A percentile compares a stretch with the other conserved stretches of the same genome.
Evolutionary conservation across 1,139 yeast species (phyloP).

Genomic region (Entelexis sorbosivorans): DNA sequence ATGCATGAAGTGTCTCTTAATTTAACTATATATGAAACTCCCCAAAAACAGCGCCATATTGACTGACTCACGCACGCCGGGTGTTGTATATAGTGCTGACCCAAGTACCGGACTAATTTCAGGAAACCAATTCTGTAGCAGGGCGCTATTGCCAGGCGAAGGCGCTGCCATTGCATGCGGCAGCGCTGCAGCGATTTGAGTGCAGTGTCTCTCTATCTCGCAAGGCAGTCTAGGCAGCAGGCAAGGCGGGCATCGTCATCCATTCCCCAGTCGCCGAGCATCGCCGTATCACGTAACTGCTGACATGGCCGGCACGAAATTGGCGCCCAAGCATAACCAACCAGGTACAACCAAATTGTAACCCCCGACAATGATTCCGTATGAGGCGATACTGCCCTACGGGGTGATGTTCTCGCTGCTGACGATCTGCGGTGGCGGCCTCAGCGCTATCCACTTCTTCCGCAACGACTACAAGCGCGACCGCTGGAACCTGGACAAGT

Average conservation of each 20-base stretch:
- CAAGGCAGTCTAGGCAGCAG: no score
- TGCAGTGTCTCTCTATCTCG: no score
- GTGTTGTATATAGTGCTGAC: no score
- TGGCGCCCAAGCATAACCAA: neutral
- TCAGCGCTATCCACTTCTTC: constrained; percentile 39
- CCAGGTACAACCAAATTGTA: neutral
- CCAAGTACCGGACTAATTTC: no score
- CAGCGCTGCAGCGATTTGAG: no score
- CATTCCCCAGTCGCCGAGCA: no score
- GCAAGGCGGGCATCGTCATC: no score
- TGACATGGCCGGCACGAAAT: neutral
- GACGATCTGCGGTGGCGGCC: constrained; percentile 43
- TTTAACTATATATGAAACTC: constrained; percentile 15
- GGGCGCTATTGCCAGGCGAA: no score
- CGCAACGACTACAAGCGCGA: constrained; percentile 46
- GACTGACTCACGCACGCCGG: neutral
- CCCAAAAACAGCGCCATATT: constrained; percentile 4
- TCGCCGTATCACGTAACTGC: neutral
- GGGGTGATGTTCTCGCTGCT: constrained; percentile 50
- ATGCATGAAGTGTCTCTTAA: constrained; percentile 17
- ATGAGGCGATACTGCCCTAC: constrained; percentile 60
- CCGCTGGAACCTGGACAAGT: constrained; percentile 48
- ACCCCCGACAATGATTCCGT: constrained; percentile 42
- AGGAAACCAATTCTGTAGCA: no score
- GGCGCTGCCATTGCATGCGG: no score